Conservation (phyloP, 768 basidiomycete genomes). For the Serendipita vermifera region DNA sequence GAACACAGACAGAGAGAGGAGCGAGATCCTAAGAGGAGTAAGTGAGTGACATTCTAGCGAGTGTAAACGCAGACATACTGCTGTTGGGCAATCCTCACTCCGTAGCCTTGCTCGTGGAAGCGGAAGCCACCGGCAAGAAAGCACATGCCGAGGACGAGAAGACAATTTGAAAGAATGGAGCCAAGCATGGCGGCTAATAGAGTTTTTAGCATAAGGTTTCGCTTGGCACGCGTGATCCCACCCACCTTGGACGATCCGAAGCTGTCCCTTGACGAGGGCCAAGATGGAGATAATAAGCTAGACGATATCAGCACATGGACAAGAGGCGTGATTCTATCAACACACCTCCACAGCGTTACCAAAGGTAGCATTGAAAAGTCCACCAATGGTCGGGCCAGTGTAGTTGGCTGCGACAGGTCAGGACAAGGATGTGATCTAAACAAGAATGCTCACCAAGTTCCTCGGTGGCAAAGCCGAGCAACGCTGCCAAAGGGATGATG, state of each 20-base stretch:
- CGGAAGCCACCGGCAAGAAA: conserved; percentile 59
- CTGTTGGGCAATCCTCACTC: conserved; percentile 35
- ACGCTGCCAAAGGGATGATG: conserved; percentile 39
- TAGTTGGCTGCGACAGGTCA: conserved; percentile 24
- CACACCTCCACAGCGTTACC: conserved; percentile 6
- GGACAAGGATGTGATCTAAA: background rate
- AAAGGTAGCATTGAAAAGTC: conserved; percentile 37
- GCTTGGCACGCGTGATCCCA: background rate
- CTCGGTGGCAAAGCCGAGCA: conserved; percentile 41
- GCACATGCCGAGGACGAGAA: conserved; percentile 82
- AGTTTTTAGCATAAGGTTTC: background rate
- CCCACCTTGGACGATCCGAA: conserved; percentile 37
- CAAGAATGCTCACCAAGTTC: conserved; percentile 25
- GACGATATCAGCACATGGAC: background rate
- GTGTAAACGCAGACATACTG: background rate
- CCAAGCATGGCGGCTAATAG: conserved; percentile 55
- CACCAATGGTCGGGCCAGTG: conserved; percentile 38
- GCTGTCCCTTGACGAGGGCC: conserved; percentile 32
- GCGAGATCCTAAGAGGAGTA: background rate
- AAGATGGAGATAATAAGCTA: conserved; percentile 36
- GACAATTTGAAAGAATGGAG: conserved; percentile 79
- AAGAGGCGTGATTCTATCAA: background rate
- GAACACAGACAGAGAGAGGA: conserved; percentile 23
- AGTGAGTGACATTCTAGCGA: background rate
- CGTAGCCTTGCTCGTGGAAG: conserved; percentile 41